phyloP scores from a whole-genome alignment of 2,329 filamentous ascomycete species.

The Aphanocladium album region DNA sequence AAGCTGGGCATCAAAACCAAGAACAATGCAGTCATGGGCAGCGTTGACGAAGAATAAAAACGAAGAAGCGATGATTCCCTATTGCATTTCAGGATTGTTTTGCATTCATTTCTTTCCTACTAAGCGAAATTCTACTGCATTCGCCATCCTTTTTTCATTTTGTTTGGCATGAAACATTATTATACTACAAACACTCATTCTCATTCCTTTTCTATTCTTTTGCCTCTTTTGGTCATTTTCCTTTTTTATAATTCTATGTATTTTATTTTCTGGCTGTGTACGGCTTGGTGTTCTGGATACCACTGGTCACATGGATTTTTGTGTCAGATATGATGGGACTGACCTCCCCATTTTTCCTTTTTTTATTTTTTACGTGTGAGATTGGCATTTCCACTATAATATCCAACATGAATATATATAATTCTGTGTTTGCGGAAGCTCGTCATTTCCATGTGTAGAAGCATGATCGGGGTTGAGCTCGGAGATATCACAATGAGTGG shows the following conservation, averaged over 20 bases:
- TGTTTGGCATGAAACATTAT: not conserved
- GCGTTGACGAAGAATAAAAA: conserved; percentile 51
- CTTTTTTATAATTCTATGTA: conserved; percentile 11
- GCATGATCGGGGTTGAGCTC: too few species aligned
- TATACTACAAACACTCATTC: conserved; percentile 5
- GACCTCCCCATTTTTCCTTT: not conserved
- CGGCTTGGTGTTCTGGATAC: conserved; percentile 34
- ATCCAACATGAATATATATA: not conserved
- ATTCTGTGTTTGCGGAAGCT: not conserved
- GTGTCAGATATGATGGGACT: not conserved
- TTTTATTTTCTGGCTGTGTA: conserved; percentile 17
- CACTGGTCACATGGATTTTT: conserved; percentile 12
- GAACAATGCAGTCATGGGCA: conserved; percentile 46
- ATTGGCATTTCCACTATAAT: not conserved
- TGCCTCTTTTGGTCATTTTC: conserved; percentile 1
- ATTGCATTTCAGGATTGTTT: not conserved
- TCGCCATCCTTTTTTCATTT: not conserved
- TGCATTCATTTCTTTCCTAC: not conserved
- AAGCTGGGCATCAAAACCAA: conserved; percentile 68
- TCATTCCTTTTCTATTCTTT: conserved; percentile 9
- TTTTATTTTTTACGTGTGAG: not conserved
- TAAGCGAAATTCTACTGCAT: not conserved
- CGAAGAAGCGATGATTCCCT: conserved; percentile 8
- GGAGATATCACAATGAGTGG: not conserved
- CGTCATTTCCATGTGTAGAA: not conserved